Percentiles rank a stretch among this genome's conserved stretches.
Conservation (phyloP, 106 monocot genomes). For the Apostasia shenzhenica region DNA sequence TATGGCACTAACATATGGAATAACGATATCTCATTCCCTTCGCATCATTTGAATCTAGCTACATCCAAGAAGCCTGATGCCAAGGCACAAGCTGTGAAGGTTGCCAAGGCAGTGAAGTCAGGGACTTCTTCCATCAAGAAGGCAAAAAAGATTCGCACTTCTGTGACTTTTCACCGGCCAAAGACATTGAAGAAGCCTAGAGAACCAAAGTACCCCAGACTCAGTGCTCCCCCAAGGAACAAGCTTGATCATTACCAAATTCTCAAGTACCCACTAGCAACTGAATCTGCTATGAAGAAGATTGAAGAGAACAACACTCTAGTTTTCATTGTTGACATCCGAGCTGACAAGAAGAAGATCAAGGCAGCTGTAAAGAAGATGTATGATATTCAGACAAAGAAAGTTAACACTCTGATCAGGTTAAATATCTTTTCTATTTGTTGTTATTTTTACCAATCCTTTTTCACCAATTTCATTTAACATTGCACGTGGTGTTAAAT, state of each 20-base stretch:
- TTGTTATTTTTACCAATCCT: not conserved
- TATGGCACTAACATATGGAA: too few relatives aligned
- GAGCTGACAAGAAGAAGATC: slow-evolving; percentile 54
- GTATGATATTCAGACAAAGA: slow-evolving; percentile 30
- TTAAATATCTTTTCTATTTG: not conserved
- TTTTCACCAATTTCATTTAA: not conserved
- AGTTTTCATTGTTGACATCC: slow-evolving; percentile 47
- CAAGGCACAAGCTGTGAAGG: slow-evolving; percentile 38
- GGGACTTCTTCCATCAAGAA: slow-evolving; percentile 25
- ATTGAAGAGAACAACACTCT: slow-evolving; percentile 54
- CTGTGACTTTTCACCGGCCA: slow-evolving; percentile 45
- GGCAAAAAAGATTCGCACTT: slow-evolving; percentile 38
- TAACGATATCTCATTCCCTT: too few relatives aligned
- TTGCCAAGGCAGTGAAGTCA: slow-evolving; percentile 37
- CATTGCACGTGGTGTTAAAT: not conserved
- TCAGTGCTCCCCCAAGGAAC: slow-evolving; percentile 38
- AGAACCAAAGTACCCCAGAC: slow-evolving; percentile 40
- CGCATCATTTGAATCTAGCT: slow-evolving; percentile 11
- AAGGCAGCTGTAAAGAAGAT: slow-evolving; percentile 47
- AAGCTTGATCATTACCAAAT: slow-evolving; percentile 51
- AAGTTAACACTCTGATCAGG: slow-evolving; percentile 37
- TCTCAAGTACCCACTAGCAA: slow-evolving; percentile 35
- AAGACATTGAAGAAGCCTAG: slow-evolving; percentile 33
- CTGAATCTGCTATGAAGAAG: slow-evolving; percentile 48
- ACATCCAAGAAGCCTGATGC: slow-evolving; percentile 32